Evolutionary conservation across 2,329 filamentous ascomycete genomes (phyloP), one percentile per base, ranked within the genome.

Genomic region (Seiridium unicorne): DNA sequence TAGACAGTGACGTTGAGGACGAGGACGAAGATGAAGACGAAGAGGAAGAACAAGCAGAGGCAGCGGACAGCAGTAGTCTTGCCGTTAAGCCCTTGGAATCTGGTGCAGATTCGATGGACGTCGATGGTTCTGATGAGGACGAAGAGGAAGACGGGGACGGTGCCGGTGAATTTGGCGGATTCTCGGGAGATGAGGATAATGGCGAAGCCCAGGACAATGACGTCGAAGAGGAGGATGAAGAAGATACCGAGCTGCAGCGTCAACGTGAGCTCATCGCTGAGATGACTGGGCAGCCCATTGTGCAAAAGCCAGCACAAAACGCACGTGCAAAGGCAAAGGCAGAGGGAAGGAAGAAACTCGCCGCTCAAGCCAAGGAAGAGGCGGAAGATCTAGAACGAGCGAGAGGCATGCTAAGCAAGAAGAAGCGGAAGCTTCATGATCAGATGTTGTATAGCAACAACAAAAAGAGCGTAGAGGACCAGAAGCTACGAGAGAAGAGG

Each of bases 391-490:
- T 96, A 61, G 93, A 97, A 76, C 85, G 94, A 64, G 89, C 92
- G 74, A 97, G 97, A 86, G 95, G 96, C 80, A 99, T 99, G 95
- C 89, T 98, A 82, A 91, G 90, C 76, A 91, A 96, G 77, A 95
- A 96, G 86, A 99, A 98, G 88, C 85, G 95, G 70, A 97, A 97
- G 87, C 81, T 97, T 70, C 90, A 94, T 67, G 95, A 98, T 82
- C 95, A 97, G 81, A 99, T 99, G 92, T 84, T 93, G 72, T 96
- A 96, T 78, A 93, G 88, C 63, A 97, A 97, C 77, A 93, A 89
- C 79, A 93, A 95, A 84, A 91, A 92, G 82, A 94, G 94, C 67
- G 90, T 88, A 34, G 92, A 97, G 79, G 91, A 94, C 53, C 90
- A 94, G 80, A 91, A 89, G 78, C 79, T 99, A 74, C 85, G 93